Base-by-base conservation (phyloP, 208 protist genomes). In the Zelonia costaricensis region DNA sequence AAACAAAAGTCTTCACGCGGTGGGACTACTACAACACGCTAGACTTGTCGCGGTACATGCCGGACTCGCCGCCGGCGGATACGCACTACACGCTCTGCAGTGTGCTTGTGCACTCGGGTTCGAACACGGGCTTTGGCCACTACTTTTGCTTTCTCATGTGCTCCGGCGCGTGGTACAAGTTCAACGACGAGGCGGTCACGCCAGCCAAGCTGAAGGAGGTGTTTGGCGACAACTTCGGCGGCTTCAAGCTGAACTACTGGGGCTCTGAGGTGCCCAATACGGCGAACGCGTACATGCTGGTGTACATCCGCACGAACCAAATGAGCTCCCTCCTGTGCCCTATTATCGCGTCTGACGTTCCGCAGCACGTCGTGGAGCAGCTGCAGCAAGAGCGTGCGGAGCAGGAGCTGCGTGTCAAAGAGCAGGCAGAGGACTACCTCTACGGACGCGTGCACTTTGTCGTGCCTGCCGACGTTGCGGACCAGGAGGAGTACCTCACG, bases 141-240 rank as follows among this genome's bases (percentile, higher is more conserved):
- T 96, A 96, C 72, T 96, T 84, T 56, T 94, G 87, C 53, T 96
- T 93, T 42, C 39, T 94, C 23, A 51, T 73, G 55, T 86, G 84
- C 45, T 82, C 62, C 16, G 82, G 78, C 6, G 53, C 61, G 23
- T 97, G 93, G 91, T 96, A 91, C 66, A 94, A 94, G 57, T 96
- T 97, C 62, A 91, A 97, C 77, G 93, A 97, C 59, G 89, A 91
- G 53, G 72, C 68, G 1, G 93, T 97, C 8, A 84, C 85, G 4
- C 74, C 68, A 36, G 91, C 90, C 7, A 82, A 80, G 44, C 62
- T 94, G 68, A 76, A 80, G 49, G 76, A 94, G 16, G 91, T 95
- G 44, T 95, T 92, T 74, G 90, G 86, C 23, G 70, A 80, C 38
- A 95, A 95, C 60, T 93, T 95, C 71, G 90, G 90, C 46, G 90